phyloP scores from a whole-genome alignment of 768 basidiomycete genomes.

The Leccinum aurantiacum region DNA sequence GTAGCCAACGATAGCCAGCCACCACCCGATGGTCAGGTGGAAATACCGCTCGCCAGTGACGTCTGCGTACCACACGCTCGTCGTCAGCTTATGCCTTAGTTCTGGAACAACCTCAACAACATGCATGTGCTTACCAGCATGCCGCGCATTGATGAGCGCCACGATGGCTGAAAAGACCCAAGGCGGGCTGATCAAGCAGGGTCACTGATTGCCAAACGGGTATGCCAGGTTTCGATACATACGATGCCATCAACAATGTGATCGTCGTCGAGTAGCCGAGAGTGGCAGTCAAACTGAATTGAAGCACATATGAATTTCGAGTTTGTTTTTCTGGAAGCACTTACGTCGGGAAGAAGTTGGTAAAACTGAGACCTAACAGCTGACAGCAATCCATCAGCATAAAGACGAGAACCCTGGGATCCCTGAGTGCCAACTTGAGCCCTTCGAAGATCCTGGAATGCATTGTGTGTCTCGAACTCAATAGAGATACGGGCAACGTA shows the following conservation, averaged over 20 bases:
- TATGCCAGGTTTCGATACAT: not conserved
- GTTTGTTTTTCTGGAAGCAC: constrained; percentile 4
- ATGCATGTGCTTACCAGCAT: not conserved
- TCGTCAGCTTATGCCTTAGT: not conserved
- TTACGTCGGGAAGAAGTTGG: constrained; percentile 59
- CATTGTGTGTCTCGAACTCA: not conserved
- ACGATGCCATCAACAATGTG: constrained; percentile 61
- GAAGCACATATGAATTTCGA: not conserved
- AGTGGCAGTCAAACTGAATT: constrained; percentile 52
- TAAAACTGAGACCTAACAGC: constrained; percentile 56
- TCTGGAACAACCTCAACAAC: not conserved
- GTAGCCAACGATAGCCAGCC: not conserved
- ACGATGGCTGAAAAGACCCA: not conserved
- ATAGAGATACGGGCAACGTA: constrained; percentile 6
- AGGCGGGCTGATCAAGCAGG: not conserved
- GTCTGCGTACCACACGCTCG: not conserved
- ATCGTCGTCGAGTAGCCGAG: constrained; percentile 61
- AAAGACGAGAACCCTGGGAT: constrained; percentile 54
- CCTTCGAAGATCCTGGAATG: constrained; percentile 46
- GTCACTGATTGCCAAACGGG: not conserved
- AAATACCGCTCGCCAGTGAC: not conserved
- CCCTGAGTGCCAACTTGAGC: constrained; percentile 54
- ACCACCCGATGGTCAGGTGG: not conserved
- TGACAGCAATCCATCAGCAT: constrained; percentile 51
- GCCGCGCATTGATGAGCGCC: not conserved